A percentile compares a stretch with the other conserved stretches of the same genome.
Evolutionary conservation across 805 yeast species (phyloP).

Genomic region (Yamadazyma sp.): DNA sequence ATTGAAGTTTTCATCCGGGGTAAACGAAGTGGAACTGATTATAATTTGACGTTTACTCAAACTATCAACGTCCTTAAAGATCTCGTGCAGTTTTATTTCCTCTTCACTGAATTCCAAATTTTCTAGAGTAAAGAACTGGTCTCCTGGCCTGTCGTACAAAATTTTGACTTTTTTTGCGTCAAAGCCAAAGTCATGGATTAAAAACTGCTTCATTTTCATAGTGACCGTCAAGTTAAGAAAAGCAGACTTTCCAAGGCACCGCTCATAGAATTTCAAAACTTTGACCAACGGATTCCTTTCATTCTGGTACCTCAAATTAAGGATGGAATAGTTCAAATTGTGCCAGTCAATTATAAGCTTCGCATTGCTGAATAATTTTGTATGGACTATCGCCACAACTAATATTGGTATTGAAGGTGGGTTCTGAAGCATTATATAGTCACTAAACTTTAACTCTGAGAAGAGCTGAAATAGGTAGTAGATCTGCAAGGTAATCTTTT

Average conservation of each 20-base stretch:
- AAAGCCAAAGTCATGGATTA: conserved; percentile 57
- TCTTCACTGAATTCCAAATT: conserved; percentile 31
- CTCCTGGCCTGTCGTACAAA: conserved; percentile 84
- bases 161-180: conserved; percentile 49
- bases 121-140: conserved; percentile 56
- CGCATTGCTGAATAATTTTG: conserved; percentile 49
- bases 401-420: conserved; percentile 92
- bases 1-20: conserved; percentile 90
- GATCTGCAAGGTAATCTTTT: conserved; percentile 62
- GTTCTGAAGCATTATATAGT: conserved; percentile 76
- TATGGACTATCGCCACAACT: conserved; percentile 57
- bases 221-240: conserved; percentile 81
- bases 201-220: conserved; percentile 61
- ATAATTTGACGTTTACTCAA: conserved; percentile 55
- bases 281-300: conserved; percentile 61
- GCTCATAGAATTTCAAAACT: conserved; percentile 63
- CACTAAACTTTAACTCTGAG: conserved; percentile 56
- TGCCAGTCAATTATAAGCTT: conserved; percentile 92
- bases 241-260: conserved; percentile 58
- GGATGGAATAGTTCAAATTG: conserved; percentile 82
- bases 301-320: conserved; percentile 61
- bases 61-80: conserved; percentile 27
- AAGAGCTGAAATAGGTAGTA: conserved; percentile 47
- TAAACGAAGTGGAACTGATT: conserved; percentile 87
- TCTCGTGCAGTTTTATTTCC: conserved; percentile 23